These are phyloP conservation scores for Boletus rubroflammeus DNA, from an alignment of 768 basidiomycete genomes.

Conservation along the genomic window DNA sequence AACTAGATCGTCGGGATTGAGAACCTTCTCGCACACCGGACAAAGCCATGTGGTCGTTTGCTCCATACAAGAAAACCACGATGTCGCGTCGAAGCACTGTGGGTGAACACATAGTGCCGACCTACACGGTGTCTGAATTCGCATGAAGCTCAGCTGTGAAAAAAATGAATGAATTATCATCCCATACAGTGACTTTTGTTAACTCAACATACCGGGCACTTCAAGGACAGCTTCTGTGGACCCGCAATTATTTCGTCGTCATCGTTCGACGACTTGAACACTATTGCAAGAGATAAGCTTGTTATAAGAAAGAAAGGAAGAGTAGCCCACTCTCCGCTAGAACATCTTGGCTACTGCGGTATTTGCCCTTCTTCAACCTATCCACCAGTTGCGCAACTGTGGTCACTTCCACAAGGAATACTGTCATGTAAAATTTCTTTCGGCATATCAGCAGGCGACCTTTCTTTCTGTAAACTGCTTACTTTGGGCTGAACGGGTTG, in stretches of 20 bases:
- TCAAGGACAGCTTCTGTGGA: conserved; percentile 84
- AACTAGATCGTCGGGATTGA: conserved; percentile 79
- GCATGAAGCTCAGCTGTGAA: conserved; percentile 75
- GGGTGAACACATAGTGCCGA: conserved; percentile 85
- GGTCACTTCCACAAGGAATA: conserved; percentile 80
- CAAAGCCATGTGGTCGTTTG: conserved; percentile 95
- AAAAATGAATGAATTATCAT: not conserved
- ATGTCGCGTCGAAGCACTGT: conserved; percentile 92
- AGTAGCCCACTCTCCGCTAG: conserved; percentile 58
- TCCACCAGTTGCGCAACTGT: conserved; percentile 67
- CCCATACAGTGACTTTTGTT: not conserved
- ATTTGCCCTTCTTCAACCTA: conserved; percentile 64
- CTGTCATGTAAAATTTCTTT: conserved; percentile 90
- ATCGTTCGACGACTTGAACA: conserved; percentile 53
- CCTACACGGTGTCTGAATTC: conserved; percentile 80
- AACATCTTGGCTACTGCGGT: conserved; percentile 59
- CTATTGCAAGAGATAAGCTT: conserved; percentile 34
- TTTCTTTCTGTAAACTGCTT: conserved; percentile 11
- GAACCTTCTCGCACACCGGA: conserved; percentile 82
- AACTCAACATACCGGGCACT: conserved; percentile 75
- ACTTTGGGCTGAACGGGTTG: conserved; percentile 75
- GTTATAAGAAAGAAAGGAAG: not conserved
- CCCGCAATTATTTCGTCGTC: conserved; percentile 94
- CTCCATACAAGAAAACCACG: conserved; percentile 95
- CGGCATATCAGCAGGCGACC: conserved; percentile 34